Conservation (phyloP, 2,329 filamentous ascomycete species). For the Didymella exigua region DNA sequence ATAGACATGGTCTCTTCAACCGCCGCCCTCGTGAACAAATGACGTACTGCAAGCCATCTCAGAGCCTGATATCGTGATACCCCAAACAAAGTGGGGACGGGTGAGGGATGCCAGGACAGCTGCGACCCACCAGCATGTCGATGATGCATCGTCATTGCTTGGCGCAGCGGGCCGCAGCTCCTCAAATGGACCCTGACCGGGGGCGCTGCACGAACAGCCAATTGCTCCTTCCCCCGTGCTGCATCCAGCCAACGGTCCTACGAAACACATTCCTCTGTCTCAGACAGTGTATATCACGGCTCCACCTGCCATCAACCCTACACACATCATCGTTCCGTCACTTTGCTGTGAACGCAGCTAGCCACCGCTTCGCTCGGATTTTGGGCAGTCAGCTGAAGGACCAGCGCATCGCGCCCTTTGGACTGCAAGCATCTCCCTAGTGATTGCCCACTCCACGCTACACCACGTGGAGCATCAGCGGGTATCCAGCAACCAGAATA, state of each 20-base stretch:
- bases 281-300: slow-evolving; percentile 2
- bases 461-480: slow-evolving; percentile 21
- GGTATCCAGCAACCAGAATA: slow-evolving; percentile 8
- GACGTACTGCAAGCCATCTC: slow-evolving; percentile 8
- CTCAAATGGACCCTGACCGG: slow-evolving; percentile 21
- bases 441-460: slow-evolving; percentile 27
- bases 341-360: neutral
- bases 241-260: slow-evolving; percentile 13
- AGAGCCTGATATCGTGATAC: slow-evolving; percentile 1
- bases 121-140: slow-evolving; percentile 8
- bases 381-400: slow-evolving; percentile 1
- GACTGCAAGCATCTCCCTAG: slow-evolving; percentile 19
- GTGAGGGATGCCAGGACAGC: slow-evolving; percentile 1
- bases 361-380: neutral
- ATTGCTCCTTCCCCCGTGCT: slow-evolving; percentile 10
- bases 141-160: slow-evolving; percentile 15
- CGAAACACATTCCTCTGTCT: slow-evolving; percentile 16
- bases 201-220: slow-evolving; percentile 18
- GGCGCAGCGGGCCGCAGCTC: slow-evolving; percentile 15
- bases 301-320: neutral
- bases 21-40: slow-evolving; percentile 4
- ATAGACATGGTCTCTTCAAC: slow-evolving; percentile 54
- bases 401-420: slow-evolving; percentile 7
- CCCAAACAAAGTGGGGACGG: slow-evolving; percentile 7
- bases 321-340: neutral